These are phyloP conservation scores for Nicotiana tabacum DNA, from an alignment of 257 asterid species.

Conservation along the genomic window DNA sequence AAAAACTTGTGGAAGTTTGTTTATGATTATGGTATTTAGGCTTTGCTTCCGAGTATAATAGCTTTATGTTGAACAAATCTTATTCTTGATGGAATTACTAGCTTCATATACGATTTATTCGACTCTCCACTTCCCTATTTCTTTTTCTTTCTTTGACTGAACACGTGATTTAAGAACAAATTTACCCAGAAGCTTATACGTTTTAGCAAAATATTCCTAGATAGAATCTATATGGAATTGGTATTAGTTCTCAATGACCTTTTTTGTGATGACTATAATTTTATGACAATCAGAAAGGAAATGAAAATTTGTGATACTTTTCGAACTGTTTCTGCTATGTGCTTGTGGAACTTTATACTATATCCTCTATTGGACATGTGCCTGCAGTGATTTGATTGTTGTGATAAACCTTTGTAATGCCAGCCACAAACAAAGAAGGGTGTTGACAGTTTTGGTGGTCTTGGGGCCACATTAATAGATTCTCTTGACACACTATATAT, in stretches of 20 bases:
- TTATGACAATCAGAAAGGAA: neutral
- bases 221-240: neutral
- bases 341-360: neutral
- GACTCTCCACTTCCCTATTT: neutral
- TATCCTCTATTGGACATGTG: constrained; percentile 1
- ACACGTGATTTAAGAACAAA: neutral
- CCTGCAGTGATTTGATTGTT: constrained; percentile 8
- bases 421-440: constrained; percentile 93
- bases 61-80: neutral
- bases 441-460: constrained; percentile 97
- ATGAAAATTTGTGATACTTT: neutral
- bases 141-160: neutral
- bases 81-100: constrained; percentile 4
- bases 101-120: neutral
- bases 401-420: constrained; percentile 23
- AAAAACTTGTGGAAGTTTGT: constrained; percentile 1
- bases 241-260: neutral
- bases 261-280: neutral
- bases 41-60: neutral
- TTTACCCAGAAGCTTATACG: neutral
- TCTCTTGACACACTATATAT: constrained; percentile 91
- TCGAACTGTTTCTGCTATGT: neutral
- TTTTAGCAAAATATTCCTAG: neutral
- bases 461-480: constrained; percentile 95
- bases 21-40: neutral